Evolutionary conservation across 2,329 filamentous ascomycete species (phyloP), one percentile per base, ranked within the genome.

Genomic region (Pyricularia pennisetigena): DNA sequence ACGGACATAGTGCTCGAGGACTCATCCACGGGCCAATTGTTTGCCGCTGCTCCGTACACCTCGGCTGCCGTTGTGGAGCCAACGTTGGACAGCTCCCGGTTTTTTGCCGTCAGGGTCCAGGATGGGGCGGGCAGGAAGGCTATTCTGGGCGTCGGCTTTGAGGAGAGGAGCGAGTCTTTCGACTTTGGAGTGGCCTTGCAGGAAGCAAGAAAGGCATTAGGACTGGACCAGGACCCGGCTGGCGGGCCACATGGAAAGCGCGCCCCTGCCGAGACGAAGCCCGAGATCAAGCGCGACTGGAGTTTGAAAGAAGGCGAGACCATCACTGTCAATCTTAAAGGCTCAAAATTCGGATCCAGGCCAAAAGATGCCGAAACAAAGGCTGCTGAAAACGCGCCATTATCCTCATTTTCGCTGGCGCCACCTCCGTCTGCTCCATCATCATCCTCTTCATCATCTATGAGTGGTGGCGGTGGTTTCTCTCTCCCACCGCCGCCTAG

Each of bases 261-360:
- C 12, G 49, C 12, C 9, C 1, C 61, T 2, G 81, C 59, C 75
- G 73, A 59, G 76, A 74, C 6, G 73, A 77, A 78, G 69, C 78
- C 78, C 61, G 80, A 82, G 68, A 85, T 86, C 74, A 89, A 88
- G 79, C 86, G 85, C 72, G 93, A 97, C 74, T 93, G 93, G 75
- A 94, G 91, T 74, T 78, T 97, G 71, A 97, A 97, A 78, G 92
- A 94, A 70, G 93, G 93, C 12, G 90, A 97, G 83, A 97, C 91
- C 23, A 96, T 97, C 73, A 92, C 89, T 28, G 88, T 96, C 71
- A 92, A 91, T 76, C 83, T 95, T 67, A 86, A 87, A 26, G 85
- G 82, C 49, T 78, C 78, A 65, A 82, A 82, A 71, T 82, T 85
- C 69, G 83, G 82, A 20, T 78, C 83, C 72, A 82, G 86, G 72